Percentiles rank a stretch among this genome's conserved stretches.
Conservation (phyloP, 805 yeast species). For the Peterozyma xylosa region DNA sequence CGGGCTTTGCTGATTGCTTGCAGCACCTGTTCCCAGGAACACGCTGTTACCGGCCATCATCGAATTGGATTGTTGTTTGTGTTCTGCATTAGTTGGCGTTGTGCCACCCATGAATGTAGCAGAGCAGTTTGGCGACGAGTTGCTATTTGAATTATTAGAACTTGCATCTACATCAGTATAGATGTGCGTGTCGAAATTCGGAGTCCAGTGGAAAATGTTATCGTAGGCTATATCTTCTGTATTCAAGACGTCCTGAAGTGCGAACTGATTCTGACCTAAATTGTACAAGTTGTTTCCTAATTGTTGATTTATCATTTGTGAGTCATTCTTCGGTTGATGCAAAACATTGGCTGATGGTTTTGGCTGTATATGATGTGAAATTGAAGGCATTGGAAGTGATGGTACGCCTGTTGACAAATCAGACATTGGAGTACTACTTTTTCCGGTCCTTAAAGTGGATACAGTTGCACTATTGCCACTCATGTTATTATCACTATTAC, state of each 20-base stretch:
- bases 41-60: neutral
- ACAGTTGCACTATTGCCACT: neutral
- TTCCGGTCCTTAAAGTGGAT: neutral
- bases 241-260: too few relatives aligned
- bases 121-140: too few relatives aligned
- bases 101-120: neutral
- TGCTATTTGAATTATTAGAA: too few relatives aligned
- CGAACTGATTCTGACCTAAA: too few relatives aligned
- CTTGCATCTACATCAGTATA: too few relatives aligned
- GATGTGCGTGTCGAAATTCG: too few relatives aligned
- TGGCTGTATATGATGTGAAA: neutral
- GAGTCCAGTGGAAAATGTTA: too few relatives aligned
- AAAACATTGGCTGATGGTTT: too few relatives aligned
- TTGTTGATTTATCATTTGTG: too few relatives aligned
- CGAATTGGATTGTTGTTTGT: neutral
- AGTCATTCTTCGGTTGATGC: too few relatives aligned
- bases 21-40: neutral
- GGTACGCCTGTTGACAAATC: neutral
- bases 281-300: too few relatives aligned
- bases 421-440: neutral
- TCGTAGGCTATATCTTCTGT: too few relatives aligned
- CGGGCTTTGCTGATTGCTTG: neutral
- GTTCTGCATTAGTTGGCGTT: neutral
- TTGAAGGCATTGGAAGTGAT: constrained; percentile 1
- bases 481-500: neutral